phyloP scores from a whole-genome alignment of 192 early-diverging fungal species.

The Linderina pennispora region DNA sequence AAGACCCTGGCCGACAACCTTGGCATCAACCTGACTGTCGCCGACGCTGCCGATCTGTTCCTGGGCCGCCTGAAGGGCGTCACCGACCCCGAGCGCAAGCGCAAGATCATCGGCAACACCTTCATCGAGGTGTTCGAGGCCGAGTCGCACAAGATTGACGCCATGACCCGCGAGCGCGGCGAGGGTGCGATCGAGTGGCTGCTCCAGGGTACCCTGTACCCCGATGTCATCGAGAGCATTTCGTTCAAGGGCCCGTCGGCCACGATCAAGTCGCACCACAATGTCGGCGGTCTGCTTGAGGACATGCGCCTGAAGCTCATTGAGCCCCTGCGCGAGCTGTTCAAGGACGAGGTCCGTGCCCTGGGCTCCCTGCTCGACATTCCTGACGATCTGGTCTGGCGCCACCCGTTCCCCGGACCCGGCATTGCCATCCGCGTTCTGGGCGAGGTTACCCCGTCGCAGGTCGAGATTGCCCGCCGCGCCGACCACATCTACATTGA shows the following conservation, averaged over 20 bases:
- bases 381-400: slow-evolving; percentile 94
- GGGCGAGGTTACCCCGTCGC: slow-evolving; percentile 89
- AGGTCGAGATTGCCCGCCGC: slow-evolving; percentile 91
- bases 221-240: slow-evolving; percentile 98
- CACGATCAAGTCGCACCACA: slow-evolving; percentile 99
- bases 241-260: slow-evolving; percentile 99
- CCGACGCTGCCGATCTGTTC: slow-evolving; percentile 82
- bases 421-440: slow-evolving; percentile 97
- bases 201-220: slow-evolving; percentile 96
- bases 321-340: slow-evolving; percentile 96
- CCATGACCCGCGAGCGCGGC: slow-evolving; percentile 61
- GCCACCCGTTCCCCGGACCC: slow-evolving; percentile 99
- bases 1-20: slow-evolving; percentile 80
- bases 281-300: slow-evolving; percentile 93
- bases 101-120: slow-evolving; percentile 99
- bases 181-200: slow-evolving; percentile 86
- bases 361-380: slow-evolving; percentile 86
- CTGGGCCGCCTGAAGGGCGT: slow-evolving; percentile 81
- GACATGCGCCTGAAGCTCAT: slow-evolving; percentile 98
- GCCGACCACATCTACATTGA: slow-evolving; percentile 99
- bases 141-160: slow-evolving; percentile 85
- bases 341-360: slow-evolving; percentile 99
- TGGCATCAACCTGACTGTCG: slow-evolving; percentile 93
- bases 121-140: slow-evolving; percentile 98
- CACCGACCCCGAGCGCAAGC: slow-evolving; percentile 94